phyloP scores from a whole-genome alignment of 148 eudicot genomes.

The Beta vulgaris region DNA sequence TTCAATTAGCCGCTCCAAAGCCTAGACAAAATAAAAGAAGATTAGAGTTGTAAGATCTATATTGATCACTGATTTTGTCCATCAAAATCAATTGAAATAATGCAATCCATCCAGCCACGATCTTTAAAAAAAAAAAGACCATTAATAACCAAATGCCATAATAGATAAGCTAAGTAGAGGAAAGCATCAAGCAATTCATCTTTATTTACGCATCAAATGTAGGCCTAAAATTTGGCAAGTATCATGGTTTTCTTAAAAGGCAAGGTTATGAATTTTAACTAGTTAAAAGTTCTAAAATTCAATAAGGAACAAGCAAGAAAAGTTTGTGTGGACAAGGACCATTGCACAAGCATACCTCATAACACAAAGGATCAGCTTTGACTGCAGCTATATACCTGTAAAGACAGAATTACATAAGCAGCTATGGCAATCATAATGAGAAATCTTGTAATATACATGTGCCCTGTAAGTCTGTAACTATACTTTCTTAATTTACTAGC shows the following conservation, averaged over 20 bases:
- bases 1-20: conserved; percentile 89
- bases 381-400: conserved; percentile 94
- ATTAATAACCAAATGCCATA: not conserved
- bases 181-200: not conserved
- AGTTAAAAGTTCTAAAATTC: not conserved
- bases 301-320: not conserved
- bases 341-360: conserved; percentile 61
- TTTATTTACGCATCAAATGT: not conserved
- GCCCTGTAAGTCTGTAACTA: not conserved
- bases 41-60: conserved; percentile 10
- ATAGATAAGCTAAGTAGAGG: not conserved
- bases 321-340: not conserved
- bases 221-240: not conserved
- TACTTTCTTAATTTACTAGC: not conserved
- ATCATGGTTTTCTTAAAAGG: not conserved
- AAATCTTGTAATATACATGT: not conserved
- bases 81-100: not conserved
- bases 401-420: not conserved
- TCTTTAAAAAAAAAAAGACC: not conserved
- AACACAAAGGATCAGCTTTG: conserved; percentile 90
- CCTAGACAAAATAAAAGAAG: conserved; percentile 39
- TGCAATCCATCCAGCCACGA: conserved; percentile 2
- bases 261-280: not conserved
- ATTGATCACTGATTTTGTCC: not conserved
- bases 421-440: not conserved